Base-by-base conservation (phyloP, 2,329 filamentous ascomycete species). In the Tolypocladium cylindrosporum region DNA sequence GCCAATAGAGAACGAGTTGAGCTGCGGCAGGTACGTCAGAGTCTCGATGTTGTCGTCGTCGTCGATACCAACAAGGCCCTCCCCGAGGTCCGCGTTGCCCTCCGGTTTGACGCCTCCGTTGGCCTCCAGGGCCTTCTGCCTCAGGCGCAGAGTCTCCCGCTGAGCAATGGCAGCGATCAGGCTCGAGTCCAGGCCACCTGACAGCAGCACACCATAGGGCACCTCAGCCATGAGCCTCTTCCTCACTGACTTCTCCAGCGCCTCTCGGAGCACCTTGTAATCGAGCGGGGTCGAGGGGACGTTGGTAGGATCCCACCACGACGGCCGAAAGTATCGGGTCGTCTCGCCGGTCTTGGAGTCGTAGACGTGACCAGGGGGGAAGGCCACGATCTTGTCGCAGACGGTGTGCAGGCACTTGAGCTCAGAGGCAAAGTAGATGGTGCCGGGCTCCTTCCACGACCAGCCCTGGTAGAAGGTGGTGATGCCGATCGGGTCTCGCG, bases 211-310 rank as follows among this genome's bases (percentile, higher is more conserved):
- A 74, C 94, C 94, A 72, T 97, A 99, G 19, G 94, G 94, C 41
- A 99, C 94, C 76, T 99, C 94, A 27, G 94, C 94, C 94, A 99
- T 99, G 72, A 99, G 81, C 64, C 94, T 88, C 79, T 99, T 99
- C 69, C 93, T 86, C 58, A 99, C 94, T 13, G 94, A 86, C 74
- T 86, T 89, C 80, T 97, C 94, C 60, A 99, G 81, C 1, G 88
- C 86, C 70, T 88, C 83, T 64, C 94, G 85, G 65, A 99, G 82
- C 56, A 84, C 72, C 79, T 89, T 95, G 72, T 91, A 86, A 76
- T 97, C 90, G 60, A 96, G 77, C 0, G 93, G 91, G 21, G 81
- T 87, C 56, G 86, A 80, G 19, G 94, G 94, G 43, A 96, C 83
- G 69, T 84, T 88, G 68, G 80, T 76, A 50, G 88, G 85, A 68